A percentile compares a stretch with the other conserved stretches of the same genome.
phyloP scores from a whole-genome alignment of 495 filamentous ascomycete genomes.

The Neurospora africana region DNA sequence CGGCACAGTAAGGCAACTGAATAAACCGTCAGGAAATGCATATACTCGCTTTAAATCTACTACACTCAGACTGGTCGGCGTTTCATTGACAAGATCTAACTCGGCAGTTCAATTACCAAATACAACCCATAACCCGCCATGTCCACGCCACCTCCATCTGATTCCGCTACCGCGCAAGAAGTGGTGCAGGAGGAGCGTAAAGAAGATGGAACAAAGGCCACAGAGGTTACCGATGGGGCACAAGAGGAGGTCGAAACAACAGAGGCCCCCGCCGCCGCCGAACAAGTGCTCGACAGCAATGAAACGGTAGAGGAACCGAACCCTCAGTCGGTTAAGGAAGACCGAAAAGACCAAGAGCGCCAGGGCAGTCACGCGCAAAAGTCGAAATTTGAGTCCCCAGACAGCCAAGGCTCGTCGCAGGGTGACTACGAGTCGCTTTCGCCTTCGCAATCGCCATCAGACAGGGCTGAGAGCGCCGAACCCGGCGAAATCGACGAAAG shows the following conservation, averaged over 20 bases:
- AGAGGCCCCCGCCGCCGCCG: background rate
- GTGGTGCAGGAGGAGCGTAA: background rate
- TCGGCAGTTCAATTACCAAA: background rate
- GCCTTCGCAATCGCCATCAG: slow-evolving; percentile 5
- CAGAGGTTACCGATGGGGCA: background rate
- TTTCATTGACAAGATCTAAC: background rate
- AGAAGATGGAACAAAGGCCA: background rate
- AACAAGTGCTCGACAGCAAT: background rate
- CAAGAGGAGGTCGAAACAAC: background rate
- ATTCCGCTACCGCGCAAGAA: background rate
- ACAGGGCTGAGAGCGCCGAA: background rate
- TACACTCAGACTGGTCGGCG: background rate
- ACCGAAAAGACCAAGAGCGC: slow-evolving; percentile 9
- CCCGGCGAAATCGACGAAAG: background rate
- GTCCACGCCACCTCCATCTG: background rate
- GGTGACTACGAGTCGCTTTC: background rate
- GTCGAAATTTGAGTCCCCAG: background rate
- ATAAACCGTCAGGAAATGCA: background rate
- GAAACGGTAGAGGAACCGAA: background rate
- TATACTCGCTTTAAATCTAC: background rate
- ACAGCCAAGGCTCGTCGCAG: background rate
- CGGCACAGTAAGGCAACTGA: background rate
- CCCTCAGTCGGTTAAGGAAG: background rate
- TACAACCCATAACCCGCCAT: background rate
- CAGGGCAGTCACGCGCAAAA: background rate